These are phyloP conservation scores for Lentinula sp. DNA, from an alignment of 768 basidiomycete genomes.

Conservation along the genomic window DNA sequence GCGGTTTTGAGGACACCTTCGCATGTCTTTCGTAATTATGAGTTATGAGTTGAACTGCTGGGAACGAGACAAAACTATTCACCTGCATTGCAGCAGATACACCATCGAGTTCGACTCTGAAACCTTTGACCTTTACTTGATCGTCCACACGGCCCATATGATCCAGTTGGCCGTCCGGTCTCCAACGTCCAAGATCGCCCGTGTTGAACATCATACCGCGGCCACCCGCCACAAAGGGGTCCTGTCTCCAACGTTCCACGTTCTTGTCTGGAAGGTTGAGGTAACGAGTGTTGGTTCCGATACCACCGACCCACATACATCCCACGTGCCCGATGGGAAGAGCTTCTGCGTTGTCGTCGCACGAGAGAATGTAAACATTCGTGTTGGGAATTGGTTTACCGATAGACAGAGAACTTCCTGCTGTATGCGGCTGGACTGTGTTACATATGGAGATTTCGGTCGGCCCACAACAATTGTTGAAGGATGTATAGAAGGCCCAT, in stretches of 20 bases:
- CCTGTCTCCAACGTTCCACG: conserved; percentile 31
- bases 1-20: conserved; percentile 27
- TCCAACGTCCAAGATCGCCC: conserved; percentile 36
- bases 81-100: conserved; percentile 39
- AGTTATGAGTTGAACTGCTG: too few relatives aligned
- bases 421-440: conserved; percentile 32
- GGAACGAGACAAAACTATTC: background rate
- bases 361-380: conserved; percentile 33
- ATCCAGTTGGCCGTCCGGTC: conserved; percentile 31
- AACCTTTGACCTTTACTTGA: conserved; percentile 47
- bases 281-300: conserved; percentile 21
- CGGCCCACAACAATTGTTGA: conserved; percentile 32
- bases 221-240: conserved; percentile 31
- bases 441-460: conserved; percentile 45
- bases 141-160: conserved; percentile 37
- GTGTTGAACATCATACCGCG: conserved; percentile 40
- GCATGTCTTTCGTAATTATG: conserved; percentile 19
- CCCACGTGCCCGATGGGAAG: conserved; percentile 32
- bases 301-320: conserved; percentile 43
- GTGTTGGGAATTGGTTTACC: conserved; percentile 39
- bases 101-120: conserved; percentile 45
- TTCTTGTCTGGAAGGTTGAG: conserved; percentile 26
- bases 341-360: conserved; percentile 23
- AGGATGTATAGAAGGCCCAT: conserved; percentile 9
- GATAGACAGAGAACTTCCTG: conserved; percentile 29